Evolutionary conservation across 2,329 filamentous ascomycete genomes (phyloP), one percentile per base, ranked within the genome.

Genomic region (Plectosphaerella sp.): DNA sequence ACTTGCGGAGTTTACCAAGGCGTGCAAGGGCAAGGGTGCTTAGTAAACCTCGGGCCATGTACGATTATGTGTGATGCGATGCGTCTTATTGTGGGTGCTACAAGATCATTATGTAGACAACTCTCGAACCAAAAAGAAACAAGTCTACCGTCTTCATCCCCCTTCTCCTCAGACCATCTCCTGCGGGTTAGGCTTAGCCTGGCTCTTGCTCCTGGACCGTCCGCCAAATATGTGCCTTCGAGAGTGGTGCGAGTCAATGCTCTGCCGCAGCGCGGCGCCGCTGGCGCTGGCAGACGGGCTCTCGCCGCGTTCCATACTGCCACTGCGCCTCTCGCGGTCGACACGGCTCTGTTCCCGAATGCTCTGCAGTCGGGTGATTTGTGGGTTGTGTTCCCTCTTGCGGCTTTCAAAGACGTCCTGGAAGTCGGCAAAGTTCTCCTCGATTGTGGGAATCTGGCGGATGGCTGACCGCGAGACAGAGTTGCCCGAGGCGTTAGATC

Each of bases 401-500:
- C 75, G 72, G 45, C 64, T 68, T 25, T 72, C 69, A 47, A 76
- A 78, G 1, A 78, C 72, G 49, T 78, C 71, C 51, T 73, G 67
- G 64, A 74, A 74, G 57, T 78, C 66, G 37, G 66, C 65, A 47
- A 71, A 62, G 12, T 58, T 59, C 12, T 61, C 59, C 39, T 71
- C 69, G 20, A 64, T 52, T 12, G 65, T 59, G 15, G 62, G 36
- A 10, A 56, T 52, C 25, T 56, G 47, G 18, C 57, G 58, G 5
- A 53, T 49, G 14, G 57, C 55, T 28, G 54, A 43, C 8, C 41
- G 41, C n/a, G 41, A 43, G 41, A 43, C 41, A 12, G 41, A 43
- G 18, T 20, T 43, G 41, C 41, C 41, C n/a, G 41, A 43, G 2
- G 66, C 50, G 18, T 61, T 52, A 16, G 61, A 53, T 1, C 41